Evolutionary conservation across 352 stramenopile genomes (phyloP), one percentile per base, ranked within the genome.

Genomic region (Globisporangium mamillatum): DNA sequence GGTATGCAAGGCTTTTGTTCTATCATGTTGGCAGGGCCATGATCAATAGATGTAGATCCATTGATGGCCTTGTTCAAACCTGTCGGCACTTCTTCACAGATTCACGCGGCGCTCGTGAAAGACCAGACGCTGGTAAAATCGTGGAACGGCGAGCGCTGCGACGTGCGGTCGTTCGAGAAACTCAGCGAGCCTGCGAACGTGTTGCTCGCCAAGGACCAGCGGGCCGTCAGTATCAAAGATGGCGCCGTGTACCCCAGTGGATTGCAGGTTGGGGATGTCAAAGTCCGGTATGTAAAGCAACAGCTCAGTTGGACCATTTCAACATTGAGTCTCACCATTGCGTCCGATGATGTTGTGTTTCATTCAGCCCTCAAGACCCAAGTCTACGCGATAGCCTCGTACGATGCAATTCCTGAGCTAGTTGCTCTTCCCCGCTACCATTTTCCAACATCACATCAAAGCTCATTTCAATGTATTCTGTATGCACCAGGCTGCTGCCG

Each of bases 111-210:
- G 34, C 77, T 81, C 29, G 56, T 75, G 27, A 89, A 82, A 59
- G 69, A 71, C 1, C 64, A 80, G 66, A 87, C 79, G 3, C 60
- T 72, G 12, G 65, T 79, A 18, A 71, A 65, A 12, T 88, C 82
- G 0, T 92, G 84, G 84, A 84, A 87, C 54, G 79, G 82, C 14
- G 82, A 89, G 60, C 74, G 78, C 54, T 90, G 77, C 53, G 84
- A 92, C 34, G 56, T 71, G 12, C 71, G 82, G 7, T 46, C 77
- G 2, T 90, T 90, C 54, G 73, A 77, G 25, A 88, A 83, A 54
- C 59, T 87, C 1, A 58, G 70, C 20, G 48, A 69, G 34, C 48
- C 79, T 8, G 63, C 78, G 8, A 66, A 84, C 32, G 66, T 81
- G 8, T 7, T 89, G 3, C 63, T 76, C 1, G 44, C 74, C 2